A percentile compares a stretch with the other conserved stretches of the same genome.
phyloP scores from a whole-genome alignment of 139 green algal genomes.

The Micromonas pusilla region DNA sequence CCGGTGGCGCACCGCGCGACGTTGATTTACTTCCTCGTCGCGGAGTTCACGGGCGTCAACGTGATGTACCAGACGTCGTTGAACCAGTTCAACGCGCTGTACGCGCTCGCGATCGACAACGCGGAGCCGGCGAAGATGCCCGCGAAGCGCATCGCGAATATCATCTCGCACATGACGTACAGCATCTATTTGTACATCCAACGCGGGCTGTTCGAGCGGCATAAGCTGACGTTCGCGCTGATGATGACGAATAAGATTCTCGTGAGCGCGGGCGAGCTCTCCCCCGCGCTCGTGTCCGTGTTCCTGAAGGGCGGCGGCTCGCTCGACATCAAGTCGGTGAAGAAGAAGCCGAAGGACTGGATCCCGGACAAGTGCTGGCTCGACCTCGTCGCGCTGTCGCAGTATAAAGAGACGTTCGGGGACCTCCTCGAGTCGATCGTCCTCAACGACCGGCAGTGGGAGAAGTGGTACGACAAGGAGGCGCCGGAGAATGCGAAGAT shows the following conservation, averaged over 20 bases:
- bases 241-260: conserved; percentile 73
- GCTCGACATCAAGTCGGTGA: conserved; percentile 57
- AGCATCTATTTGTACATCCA: conserved; percentile 75
- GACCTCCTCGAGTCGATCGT: conserved; percentile 56
- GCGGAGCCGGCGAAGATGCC: conserved; percentile 51
- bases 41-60: conserved; percentile 57
- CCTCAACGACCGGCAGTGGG: conserved; percentile 55
- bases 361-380: conserved; percentile 70
- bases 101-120: conserved; percentile 50
- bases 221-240: conserved; percentile 77
- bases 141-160: conserved; percentile 57
- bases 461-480: conserved; percentile 62
- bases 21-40: conserved; percentile 77
- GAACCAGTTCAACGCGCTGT: conserved; percentile 60
- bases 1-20: conserved; percentile 64
- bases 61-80: conserved; percentile 76
- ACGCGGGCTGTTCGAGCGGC: conserved; percentile 67
- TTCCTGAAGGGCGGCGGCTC: conserved; percentile 80
- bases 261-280: conserved; percentile 51
- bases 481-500: conserved; percentile 50
- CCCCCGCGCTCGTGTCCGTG: conserved; percentile 64
- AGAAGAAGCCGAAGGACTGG: conserved; percentile 58
- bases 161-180: conserved; percentile 66
- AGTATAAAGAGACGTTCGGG: conserved; percentile 35
- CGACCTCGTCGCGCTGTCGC: conserved; percentile 51